Evolutionary conservation across 495 filamentous ascomycete species (phyloP), one percentile per base, ranked within the genome.

Genomic region (Hyaloscypha finlandica): DNA sequence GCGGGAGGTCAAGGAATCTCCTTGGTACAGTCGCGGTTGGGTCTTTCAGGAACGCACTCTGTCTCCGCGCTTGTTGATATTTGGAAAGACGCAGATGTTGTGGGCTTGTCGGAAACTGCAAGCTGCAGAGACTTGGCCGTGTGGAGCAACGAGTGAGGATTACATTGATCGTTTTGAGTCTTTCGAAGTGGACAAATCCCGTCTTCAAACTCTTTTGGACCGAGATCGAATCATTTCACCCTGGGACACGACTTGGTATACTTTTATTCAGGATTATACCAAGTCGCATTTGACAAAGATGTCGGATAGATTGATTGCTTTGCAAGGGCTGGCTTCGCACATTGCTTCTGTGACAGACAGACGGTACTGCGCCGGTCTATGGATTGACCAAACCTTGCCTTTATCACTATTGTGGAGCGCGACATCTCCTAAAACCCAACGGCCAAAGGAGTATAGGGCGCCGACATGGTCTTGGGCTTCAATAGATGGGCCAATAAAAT

Each of bases 41-140:
- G 60, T 68, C 29, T n/a, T 71, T n/a, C 69, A 71, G 55, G 69
- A 71, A 54, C 48, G 59, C n/a, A 22, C 53, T 31, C 66, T 68
- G 4, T 59, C 69, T n/a, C 59, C 48, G 19, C 59, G 69, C 6
- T 16, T 60, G 3, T 45, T 71, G 29, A 42, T 64, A n/a, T 68
- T 71, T 58, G 59, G 53, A 37, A 29, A 53, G 11, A 54, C 45
- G 53, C 35, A 64, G 33, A 22, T 71, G 29, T 68, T 59, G 19
- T 71, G 66, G 69, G 59, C 61, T 30, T 70, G 68, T 69, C 19
- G 14, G 5, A 32, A 66, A 33, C 22, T 55, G 2, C 35, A 6
- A 19, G 61, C 42, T 1, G 12, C 37, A 5, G 61, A 63, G 39
- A 22, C 16, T 14, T 63, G 25, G n/a, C 39, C 61, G 30, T 16